Percentiles rank a stretch among this genome's conserved stretches.
Conservation (phyloP, 768 basidiomycete species). For the Gyrodon lividus region DNA sequence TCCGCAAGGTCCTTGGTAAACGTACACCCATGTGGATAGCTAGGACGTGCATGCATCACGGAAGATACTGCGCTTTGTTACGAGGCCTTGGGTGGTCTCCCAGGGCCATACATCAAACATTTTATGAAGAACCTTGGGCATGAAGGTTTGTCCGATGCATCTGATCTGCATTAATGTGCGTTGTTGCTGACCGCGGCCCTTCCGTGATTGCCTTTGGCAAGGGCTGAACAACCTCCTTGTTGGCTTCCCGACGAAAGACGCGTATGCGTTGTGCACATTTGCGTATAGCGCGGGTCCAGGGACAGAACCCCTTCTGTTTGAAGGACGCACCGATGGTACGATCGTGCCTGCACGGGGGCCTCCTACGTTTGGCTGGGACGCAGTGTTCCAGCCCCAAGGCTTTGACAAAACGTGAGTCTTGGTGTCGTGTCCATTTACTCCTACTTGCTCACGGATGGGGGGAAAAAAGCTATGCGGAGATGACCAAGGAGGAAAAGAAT, state of each 20-base stretch:
- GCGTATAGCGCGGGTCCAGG: conserved; percentile 88
- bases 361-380: conserved; percentile 86
- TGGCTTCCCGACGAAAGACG: conserved; percentile 73
- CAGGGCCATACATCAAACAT: conserved; percentile 96
- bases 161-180: background rate
- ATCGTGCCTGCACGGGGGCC: conserved; percentile 87
- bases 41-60: conserved; percentile 63
- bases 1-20: background rate
- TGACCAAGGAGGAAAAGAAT: conserved; percentile 63
- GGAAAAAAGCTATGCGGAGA: conserved; percentile 67
- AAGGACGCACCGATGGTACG: conserved; percentile 84
- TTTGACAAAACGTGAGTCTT: conserved; percentile 70
- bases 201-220: conserved; percentile 22
- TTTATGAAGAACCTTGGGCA: conserved; percentile 84
- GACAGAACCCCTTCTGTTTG: conserved; percentile 75
- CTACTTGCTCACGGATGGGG: background rate
- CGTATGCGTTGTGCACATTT: conserved; percentile 93
- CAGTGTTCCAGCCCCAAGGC: conserved; percentile 76
- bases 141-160: conserved; percentile 51
- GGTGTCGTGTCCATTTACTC: background rate
- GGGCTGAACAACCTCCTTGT: conserved; percentile 80
- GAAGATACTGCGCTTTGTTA: conserved; percentile 97
- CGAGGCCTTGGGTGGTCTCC: conserved; percentile 84
- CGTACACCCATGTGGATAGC: conserved; percentile 21
- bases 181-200: background rate